phyloP scores from a whole-genome alignment of 768 basidiomycete genomes.

The Suillus americanus region DNA sequence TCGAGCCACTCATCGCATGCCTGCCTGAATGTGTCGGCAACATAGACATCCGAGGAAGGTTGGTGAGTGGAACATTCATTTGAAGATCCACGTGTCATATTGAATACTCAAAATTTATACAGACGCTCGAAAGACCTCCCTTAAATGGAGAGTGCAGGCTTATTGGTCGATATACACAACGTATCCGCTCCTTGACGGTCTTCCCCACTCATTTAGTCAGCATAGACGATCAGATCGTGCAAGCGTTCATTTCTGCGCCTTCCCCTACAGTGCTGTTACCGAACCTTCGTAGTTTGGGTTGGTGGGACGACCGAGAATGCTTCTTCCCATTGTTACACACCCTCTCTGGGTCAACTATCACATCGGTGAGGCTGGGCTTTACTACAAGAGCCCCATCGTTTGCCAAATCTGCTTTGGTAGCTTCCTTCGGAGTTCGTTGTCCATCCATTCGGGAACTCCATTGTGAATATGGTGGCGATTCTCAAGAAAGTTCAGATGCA shows the following conservation, averaged over 20 bases:
- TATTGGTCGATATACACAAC: neutral
- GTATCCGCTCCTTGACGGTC: neutral
- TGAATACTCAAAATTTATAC: neutral
- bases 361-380: neutral
- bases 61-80: neutral
- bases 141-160: neutral
- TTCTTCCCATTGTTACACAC: neutral
- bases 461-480: neutral
- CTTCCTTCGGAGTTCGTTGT: neutral
- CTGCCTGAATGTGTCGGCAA: neutral
- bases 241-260: neutral
- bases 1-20: neutral
- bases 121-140: neutral
- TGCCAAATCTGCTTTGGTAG: neutral
- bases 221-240: neutral
- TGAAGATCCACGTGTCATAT: neutral
- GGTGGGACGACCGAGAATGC: neutral
- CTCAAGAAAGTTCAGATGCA: neutral
- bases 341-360: neutral
- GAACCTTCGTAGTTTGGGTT: neutral
- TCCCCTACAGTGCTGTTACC: neutral
- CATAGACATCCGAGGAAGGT: neutral
- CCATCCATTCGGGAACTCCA: neutral
- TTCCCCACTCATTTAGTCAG: neutral
- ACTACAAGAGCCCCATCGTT: neutral